A percentile compares a stretch with the other conserved stretches of the same genome.
phyloP scores from a whole-genome alignment of 495 filamentous ascomycete genomes.

The Xylaria scruposa region DNA sequence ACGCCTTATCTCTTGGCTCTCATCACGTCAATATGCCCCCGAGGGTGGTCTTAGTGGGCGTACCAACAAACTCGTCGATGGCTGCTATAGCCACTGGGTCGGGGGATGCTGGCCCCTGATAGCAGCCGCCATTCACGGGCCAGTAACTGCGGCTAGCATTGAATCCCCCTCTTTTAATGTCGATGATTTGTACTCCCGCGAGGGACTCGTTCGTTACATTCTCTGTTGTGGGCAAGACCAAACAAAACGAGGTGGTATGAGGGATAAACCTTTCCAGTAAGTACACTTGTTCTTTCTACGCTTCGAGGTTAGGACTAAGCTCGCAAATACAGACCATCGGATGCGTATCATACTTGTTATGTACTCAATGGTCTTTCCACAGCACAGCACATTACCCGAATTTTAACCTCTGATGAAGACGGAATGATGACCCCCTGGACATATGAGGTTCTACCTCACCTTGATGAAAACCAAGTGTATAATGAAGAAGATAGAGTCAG shows the following conservation, averaged over 20 bases:
- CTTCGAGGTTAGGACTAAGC: constrained; percentile 32
- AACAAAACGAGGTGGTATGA: constrained; percentile 73
- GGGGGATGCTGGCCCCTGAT: constrained; percentile 92
- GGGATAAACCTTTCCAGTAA: constrained; percentile 93
- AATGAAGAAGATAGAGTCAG: constrained; percentile 59
- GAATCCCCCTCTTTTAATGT: constrained; percentile 40
- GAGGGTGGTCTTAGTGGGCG: constrained; percentile 91
- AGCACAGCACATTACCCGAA: constrained; percentile 77
- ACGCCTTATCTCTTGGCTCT: constrained; percentile 82
- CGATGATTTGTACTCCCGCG: constrained; percentile 73
- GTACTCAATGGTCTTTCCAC: constrained; percentile 84
- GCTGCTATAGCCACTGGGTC: constrained; percentile 97
- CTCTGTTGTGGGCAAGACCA: constrained; percentile 83
- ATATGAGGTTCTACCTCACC: constrained; percentile 64
- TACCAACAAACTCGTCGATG: constrained; percentile 98
- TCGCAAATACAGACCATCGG: constrained; percentile 63
- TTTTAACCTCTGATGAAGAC: constrained; percentile 52
- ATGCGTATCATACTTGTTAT: constrained; percentile 93
- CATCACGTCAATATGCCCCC: constrained; percentile 84
- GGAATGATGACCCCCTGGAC: constrained; percentile 64
- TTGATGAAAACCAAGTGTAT: constrained; percentile 57
- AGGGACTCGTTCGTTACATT: constrained; percentile 87
- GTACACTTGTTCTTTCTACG: constrained; percentile 42
- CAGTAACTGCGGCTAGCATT: constrained; percentile 36
- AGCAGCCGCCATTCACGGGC: constrained; percentile 74